Conservation (phyloP, 495 filamentous ascomycete genomes). For the Daldinia bambusicola region DNA sequence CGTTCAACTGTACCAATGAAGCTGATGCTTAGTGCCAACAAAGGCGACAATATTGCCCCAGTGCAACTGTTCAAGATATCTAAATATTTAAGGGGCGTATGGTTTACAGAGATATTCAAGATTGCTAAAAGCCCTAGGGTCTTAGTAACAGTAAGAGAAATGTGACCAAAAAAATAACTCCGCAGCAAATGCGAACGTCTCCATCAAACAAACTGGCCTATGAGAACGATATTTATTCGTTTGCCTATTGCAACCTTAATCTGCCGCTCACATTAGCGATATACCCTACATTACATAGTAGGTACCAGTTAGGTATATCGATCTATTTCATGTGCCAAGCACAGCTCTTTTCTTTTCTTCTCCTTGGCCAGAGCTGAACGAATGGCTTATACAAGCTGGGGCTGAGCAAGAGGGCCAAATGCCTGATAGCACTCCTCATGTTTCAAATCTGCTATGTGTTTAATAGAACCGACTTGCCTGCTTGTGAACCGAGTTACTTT, state of each 20-base stretch:
- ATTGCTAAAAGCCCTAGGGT: constrained; percentile 1
- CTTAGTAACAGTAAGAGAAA: not conserved
- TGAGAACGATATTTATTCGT: constrained; percentile 19
- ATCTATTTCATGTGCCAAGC: not conserved
- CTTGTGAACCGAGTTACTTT: not conserved
- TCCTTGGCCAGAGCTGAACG: not conserved
- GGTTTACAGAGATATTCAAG: not conserved
- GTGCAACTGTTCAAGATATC: not conserved
- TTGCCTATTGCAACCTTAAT: constrained; percentile 27
- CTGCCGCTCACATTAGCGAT: not conserved
- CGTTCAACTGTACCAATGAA: not conserved
- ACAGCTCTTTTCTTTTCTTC: not conserved
- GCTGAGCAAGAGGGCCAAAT: constrained; percentile 1
- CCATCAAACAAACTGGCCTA: constrained; percentile 20
- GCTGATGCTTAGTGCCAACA: not conserved
- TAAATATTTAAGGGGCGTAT: not conserved
- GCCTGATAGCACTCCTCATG: constrained; percentile 17
- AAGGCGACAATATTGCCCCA: not conserved
- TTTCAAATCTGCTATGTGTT: constrained; percentile 8
- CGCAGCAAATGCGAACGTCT: not conserved
- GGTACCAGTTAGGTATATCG: not conserved
- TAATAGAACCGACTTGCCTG: not conserved
- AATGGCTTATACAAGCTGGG: not conserved
- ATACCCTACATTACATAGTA: not conserved
- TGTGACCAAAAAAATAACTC: not conserved